Conservation (phyloP, 2,329 filamentous ascomycete genomes). For the Lachnellula occidentalis region DNA sequence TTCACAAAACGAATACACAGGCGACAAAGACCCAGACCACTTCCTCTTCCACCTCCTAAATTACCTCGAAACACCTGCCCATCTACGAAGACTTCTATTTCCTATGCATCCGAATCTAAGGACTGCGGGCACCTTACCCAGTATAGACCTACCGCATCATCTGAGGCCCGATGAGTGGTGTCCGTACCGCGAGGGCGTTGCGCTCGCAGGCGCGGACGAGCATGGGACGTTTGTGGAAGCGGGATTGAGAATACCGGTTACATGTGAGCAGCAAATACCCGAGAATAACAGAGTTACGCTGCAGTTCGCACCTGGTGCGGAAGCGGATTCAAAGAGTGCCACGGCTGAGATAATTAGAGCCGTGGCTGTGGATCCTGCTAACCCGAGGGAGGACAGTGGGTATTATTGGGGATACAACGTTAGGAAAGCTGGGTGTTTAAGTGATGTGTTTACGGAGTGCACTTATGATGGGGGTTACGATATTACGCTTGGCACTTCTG, state of each 20-base stretch:
- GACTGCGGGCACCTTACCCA: conserved; percentile 67
- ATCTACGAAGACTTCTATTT: conserved; percentile 72
- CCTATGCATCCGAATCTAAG: conserved; percentile 73
- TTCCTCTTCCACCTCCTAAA: conserved; percentile 74
- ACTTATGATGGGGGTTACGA: conserved; percentile 75
- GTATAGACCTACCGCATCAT: conserved; percentile 81
- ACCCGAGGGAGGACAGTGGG: conserved; percentile 67
- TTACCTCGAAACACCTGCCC: conserved; percentile 79
- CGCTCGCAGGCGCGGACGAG: conserved; percentile 42
- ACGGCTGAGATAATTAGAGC: conserved; percentile 33
- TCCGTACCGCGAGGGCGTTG: conserved; percentile 73
- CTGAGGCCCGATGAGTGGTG: conserved; percentile 71
- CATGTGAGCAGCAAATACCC: conserved; percentile 47
- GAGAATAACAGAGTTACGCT: conserved; percentile 70
- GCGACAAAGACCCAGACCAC: conserved; percentile 68
- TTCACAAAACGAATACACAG: conserved; percentile 48
- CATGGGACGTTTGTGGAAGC: conserved; percentile 51
- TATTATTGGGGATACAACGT: conserved; percentile 85
- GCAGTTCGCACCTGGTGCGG: conserved; percentile 47
- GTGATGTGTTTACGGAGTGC: conserved; percentile 71
- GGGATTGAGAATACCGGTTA: conserved; percentile 48
- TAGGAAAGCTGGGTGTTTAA: conserved; percentile 60
- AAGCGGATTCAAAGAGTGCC: conserved; percentile 33
- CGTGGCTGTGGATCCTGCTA: conserved; percentile 60
- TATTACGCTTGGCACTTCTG: conserved; percentile 75